phyloP scores from a whole-genome alignment of 148 eudicot genomes.

The Pouteria glomerata region DNA sequence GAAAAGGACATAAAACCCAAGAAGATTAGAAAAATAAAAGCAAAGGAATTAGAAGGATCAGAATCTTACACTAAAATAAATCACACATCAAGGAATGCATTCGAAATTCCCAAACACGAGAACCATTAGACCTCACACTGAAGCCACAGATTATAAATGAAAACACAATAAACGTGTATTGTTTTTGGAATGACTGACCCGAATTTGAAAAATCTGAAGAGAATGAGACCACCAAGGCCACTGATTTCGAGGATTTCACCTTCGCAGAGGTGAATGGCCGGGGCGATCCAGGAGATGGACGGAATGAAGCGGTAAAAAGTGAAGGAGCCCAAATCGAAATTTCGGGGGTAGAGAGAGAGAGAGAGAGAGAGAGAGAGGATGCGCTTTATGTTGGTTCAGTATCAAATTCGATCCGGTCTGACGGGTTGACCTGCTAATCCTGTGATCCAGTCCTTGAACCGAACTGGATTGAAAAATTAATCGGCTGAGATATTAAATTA shows the following conservation, averaged over 20 bases:
- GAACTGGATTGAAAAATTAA: too few species aligned
- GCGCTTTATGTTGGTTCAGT: too few species aligned
- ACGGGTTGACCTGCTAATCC: too few species aligned
- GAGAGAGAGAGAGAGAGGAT: too few species aligned
- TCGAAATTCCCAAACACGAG: neutral
- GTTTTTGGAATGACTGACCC: slow-evolving; percentile 35
- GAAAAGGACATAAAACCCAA: too few species aligned
- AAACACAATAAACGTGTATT: neutral
- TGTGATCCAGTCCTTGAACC: too few species aligned
- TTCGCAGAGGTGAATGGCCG: slow-evolving; percentile 51
- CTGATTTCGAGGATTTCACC: slow-evolving; percentile 46
- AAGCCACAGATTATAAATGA: neutral
- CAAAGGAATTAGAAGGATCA: too few species aligned
- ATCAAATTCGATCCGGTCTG: too few species aligned
- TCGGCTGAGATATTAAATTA: too few species aligned
- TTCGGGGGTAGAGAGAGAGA: slow-evolving; percentile 37
- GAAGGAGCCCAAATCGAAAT: slow-evolving; percentile 24
- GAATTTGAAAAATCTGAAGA: slow-evolving; percentile 76
- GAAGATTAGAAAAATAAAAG: too few species aligned
- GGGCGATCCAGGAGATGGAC: slow-evolving; percentile 54
- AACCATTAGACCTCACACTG: neutral
- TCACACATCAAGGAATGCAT: neutral
- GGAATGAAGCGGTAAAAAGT: slow-evolving; percentile 49
- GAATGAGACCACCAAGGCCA: slow-evolving; percentile 80
- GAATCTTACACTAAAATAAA: neutral